These are phyloP conservation scores for Didymella sp. DNA, from an alignment of 2,329 filamentous ascomycete species.

Conservation along the genomic window DNA sequence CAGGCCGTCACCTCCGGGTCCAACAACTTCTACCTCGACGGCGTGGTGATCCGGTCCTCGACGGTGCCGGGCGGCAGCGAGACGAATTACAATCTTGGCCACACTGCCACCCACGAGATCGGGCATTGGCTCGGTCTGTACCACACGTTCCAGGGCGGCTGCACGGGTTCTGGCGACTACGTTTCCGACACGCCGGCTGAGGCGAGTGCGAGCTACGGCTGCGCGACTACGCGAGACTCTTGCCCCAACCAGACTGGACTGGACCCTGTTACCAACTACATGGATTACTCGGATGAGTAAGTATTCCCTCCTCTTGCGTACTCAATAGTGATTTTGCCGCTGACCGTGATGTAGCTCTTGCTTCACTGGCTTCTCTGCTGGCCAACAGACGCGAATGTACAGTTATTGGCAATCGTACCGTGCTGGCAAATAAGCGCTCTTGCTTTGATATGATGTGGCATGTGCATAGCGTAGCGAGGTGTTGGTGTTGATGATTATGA, in stretches of 20 bases:
- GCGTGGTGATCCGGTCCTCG: conserved; percentile 26
- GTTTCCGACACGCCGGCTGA: conserved; percentile 40
- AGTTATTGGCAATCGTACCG: conserved; percentile 23
- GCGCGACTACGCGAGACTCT: conserved; percentile 34
- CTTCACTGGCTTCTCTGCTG: conserved; percentile 37
- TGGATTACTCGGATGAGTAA: conserved; percentile 43
- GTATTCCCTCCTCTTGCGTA: background rate
- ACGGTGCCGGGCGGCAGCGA: conserved; percentile 33
- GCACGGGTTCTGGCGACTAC: conserved; percentile 33
- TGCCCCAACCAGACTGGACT: conserved; percentile 35
- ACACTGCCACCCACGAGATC: conserved; percentile 42
- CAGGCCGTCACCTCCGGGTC: conserved; percentile 19
- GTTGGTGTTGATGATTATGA: background rate
- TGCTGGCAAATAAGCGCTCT: conserved; percentile 23
- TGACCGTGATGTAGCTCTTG: conserved; percentile 19
- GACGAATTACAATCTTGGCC: conserved; percentile 25
- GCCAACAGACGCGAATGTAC: conserved; percentile 37
- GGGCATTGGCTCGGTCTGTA: conserved; percentile 45
- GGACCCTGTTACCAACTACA: conserved; percentile 46
- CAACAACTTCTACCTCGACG: conserved; percentile 30
- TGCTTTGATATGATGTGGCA: background rate
- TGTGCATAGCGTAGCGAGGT: conserved; percentile 1
- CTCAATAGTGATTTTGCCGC: background rate
- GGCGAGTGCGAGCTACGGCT: conserved; percentile 27
- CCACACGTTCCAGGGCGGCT: conserved; percentile 44